A percentile compares a stretch with the other conserved stretches of the same genome.
phyloP scores from a whole-genome alignment of 1,284 basidiomycete species.

The Puccinia sorghi region DNA sequence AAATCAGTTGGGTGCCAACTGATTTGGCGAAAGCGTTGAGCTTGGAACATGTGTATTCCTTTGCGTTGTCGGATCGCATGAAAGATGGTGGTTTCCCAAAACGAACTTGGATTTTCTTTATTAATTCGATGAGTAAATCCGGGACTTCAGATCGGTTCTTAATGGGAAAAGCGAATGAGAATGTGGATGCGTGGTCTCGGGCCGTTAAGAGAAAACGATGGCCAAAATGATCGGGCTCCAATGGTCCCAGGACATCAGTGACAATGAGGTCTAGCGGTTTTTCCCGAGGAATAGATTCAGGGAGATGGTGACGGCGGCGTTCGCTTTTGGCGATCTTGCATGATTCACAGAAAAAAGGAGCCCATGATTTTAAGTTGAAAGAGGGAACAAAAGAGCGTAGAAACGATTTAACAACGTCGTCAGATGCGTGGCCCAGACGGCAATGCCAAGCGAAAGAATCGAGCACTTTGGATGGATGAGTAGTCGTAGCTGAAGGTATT shows the following conservation, averaged over 20 bases:
- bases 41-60: too few relatives aligned
- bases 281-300: background rate
- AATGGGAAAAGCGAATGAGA: background rate
- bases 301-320: background rate
- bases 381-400: background rate
- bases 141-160: background rate
- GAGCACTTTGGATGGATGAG: too few relatives aligned
- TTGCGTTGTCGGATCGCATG: too few relatives aligned
- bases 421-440: background rate
- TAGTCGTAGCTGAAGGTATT: background rate
- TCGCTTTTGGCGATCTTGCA: constrained; percentile 8
- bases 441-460: constrained; percentile 8
- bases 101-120: too few relatives aligned
- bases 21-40: too few relatives aligned
- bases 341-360: constrained; percentile 5
- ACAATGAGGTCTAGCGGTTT: background rate
- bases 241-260: constrained; percentile 3
- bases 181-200: background rate
- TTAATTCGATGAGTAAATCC: too few relatives aligned
- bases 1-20: too few relatives aligned
- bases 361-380: background rate
- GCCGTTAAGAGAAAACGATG: background rate
- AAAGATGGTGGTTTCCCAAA: too few relatives aligned
- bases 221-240: background rate
- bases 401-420: constrained; percentile 1